Percentiles rank a stretch among this genome's conserved stretches.
Conservation (phyloP, 805 yeast genomes). For the Candida fluviatilis region DNA sequence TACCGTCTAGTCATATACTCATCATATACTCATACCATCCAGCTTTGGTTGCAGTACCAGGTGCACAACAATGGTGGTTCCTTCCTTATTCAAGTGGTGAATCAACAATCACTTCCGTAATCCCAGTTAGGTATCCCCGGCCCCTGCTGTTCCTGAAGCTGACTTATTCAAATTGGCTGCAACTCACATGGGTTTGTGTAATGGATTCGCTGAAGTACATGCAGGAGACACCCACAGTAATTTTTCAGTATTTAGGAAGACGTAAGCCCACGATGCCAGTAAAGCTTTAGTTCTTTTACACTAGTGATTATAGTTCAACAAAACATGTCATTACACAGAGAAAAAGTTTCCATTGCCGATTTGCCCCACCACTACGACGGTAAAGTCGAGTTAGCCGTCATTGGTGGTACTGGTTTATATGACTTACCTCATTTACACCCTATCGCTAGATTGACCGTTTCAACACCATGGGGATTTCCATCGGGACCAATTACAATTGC, state of each 20-base stretch:
- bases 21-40: too few species aligned
- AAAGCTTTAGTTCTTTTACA: background rate
- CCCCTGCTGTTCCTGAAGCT: too few species aligned
- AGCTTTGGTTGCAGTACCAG: too few species aligned
- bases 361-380: conserved; percentile 55
- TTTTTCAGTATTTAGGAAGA: conserved; percentile 1
- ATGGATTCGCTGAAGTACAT: conserved; percentile 3
- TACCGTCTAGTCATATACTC: too few species aligned
- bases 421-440: conserved; percentile 77
- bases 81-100: too few species aligned
- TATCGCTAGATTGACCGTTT: conserved; percentile 74
- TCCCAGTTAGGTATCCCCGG: too few species aligned
- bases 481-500: conserved; percentile 91
- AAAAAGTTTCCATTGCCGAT: conserved; percentile 17
- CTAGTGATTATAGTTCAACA: background rate
- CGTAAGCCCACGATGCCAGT: background rate
- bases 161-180: too few species aligned
- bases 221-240: background rate
- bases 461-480: conserved; percentile 98
- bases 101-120: too few species aligned
- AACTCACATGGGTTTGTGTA: conserved; percentile 2
- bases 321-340: conserved; percentile 35
- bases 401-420: conserved; percentile 98
- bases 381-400: conserved; percentile 78
- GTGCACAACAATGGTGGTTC: too few species aligned